These are phyloP conservation scores for Nicotiana undulata DNA, from an alignment of 257 asterid genomes.

Conservation along the genomic window DNA sequence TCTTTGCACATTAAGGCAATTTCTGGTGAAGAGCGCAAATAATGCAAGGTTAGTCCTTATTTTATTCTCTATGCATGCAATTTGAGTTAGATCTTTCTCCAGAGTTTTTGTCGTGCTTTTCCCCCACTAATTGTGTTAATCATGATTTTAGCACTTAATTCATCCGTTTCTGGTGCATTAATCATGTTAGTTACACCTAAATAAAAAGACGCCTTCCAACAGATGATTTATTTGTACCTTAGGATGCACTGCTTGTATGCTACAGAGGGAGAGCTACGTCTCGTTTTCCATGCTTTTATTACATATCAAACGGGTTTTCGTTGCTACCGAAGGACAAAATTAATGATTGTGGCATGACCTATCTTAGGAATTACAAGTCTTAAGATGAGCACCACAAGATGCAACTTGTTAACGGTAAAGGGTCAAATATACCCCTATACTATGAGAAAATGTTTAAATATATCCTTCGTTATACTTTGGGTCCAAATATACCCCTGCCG, in stretches of 20 bases:
- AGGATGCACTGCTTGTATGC: background rate
- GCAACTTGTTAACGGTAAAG: background rate
- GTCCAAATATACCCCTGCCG: too few species aligned
- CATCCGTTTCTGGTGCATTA: background rate
- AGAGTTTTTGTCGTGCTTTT: background rate
- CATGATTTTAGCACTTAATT: background rate
- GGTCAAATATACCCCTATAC: too few species aligned
- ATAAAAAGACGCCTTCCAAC: background rate
- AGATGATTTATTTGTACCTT: background rate
- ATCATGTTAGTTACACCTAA: background rate
- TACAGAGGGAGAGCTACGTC: background rate
- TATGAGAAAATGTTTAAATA: too few species aligned
- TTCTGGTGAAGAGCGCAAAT: slow-evolving; percentile 51
- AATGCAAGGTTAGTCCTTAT: slow-evolving; percentile 53
- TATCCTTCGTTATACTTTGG: too few species aligned
- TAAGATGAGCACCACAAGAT: background rate
- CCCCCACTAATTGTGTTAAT: background rate
- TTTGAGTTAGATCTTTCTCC: background rate
- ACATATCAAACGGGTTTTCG: too few species aligned
- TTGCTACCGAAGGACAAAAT: background rate
- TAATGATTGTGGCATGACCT: background rate
- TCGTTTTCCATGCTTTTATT: too few species aligned
- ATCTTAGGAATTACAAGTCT: background rate
- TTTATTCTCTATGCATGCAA: slow-evolving; percentile 6
- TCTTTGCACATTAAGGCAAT: slow-evolving; percentile 57